Conservation (phyloP, 208 protist species). For the Acanthamoeba sp. region DNA sequence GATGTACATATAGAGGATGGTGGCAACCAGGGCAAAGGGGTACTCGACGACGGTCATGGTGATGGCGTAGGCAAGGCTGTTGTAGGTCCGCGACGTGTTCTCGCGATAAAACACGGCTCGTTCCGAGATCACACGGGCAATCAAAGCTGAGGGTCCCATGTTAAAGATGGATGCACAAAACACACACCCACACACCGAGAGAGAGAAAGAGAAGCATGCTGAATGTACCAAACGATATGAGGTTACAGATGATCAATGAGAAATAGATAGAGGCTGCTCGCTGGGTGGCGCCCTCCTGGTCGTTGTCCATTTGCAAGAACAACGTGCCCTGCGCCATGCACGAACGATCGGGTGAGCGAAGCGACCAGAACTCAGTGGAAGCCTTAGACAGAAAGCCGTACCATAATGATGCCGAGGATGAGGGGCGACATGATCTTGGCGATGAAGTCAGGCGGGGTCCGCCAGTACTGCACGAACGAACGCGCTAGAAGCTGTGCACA, state of each 20-base stretch:
- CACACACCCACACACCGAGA: too few species aligned
- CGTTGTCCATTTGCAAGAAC: not conserved
- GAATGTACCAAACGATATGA: not conserved
- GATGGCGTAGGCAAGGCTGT: not conserved
- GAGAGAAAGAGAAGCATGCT: not conserved
- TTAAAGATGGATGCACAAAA: too few species aligned
- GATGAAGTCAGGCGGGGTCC: conserved; percentile 5
- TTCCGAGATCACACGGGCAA: not conserved
- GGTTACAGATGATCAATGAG: not conserved
- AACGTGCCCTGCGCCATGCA: not conserved
- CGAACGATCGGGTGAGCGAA: too few species aligned
- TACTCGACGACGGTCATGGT: not conserved
- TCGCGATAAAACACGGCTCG: not conserved
- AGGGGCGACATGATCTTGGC: conserved; percentile 4
- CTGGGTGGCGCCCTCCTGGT: not conserved
- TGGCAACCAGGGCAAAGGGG: not conserved
- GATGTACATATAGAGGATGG: not conserved
- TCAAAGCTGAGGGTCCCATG: too few species aligned
- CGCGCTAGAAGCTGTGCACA: not conserved
- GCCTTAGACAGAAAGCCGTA: not conserved
- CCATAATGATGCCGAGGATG: not conserved
- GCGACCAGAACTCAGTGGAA: not conserved
- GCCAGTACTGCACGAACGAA: not conserved
- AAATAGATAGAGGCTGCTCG: not conserved
- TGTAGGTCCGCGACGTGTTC: not conserved